Conservation (phyloP, 1,284 basidiomycete genomes). For the Cutaneotrichosporon dermatis region DNA sequence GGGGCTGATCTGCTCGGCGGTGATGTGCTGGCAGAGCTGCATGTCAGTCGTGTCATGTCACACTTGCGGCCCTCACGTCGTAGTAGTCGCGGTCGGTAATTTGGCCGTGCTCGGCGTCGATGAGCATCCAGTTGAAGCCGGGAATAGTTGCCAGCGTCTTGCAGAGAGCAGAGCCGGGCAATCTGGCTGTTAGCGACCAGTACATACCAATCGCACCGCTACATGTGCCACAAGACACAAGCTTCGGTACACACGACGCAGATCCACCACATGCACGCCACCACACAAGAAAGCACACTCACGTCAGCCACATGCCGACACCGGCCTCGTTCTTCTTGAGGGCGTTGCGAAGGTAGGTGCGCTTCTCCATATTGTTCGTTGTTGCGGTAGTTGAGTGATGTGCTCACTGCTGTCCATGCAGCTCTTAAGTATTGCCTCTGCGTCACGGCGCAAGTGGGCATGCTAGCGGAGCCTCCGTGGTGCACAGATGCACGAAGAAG, state of each 20-base stretch:
- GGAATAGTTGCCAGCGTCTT: slow-evolving; percentile 18
- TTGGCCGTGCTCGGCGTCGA: slow-evolving; percentile 28
- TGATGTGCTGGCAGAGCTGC: slow-evolving; percentile 12
- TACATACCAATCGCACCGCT: no score
- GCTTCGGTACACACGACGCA: no score
- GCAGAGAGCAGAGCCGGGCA: slow-evolving; percentile 10
- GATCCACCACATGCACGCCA: no score
- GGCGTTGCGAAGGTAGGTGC: slow-evolving; percentile 15
- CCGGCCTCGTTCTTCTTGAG: slow-evolving; percentile 8
- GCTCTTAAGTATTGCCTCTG: no score
- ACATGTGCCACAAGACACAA: no score
- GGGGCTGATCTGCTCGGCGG: slow-evolving; percentile 27
- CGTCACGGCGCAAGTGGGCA: no score
- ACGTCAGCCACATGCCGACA: slow-evolving; percentile 16
- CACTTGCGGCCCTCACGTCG: slow-evolving; percentile 7
- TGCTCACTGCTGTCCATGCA: no score
- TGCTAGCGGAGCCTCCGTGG: no score
- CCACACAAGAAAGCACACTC: not conserved
- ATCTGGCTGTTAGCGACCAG: not conserved
- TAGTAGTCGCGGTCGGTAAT: slow-evolving; percentile 25
- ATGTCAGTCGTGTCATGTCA: no score
- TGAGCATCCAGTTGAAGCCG: slow-evolving; percentile 29
- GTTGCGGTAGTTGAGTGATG: not conserved
- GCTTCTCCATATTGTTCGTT: slow-evolving; percentile 8
- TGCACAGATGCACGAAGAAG: no score